These are phyloP conservation scores for Tagetes patula DNA, from an alignment of 129 eudicot genomes.

Conservation along the genomic window DNA sequence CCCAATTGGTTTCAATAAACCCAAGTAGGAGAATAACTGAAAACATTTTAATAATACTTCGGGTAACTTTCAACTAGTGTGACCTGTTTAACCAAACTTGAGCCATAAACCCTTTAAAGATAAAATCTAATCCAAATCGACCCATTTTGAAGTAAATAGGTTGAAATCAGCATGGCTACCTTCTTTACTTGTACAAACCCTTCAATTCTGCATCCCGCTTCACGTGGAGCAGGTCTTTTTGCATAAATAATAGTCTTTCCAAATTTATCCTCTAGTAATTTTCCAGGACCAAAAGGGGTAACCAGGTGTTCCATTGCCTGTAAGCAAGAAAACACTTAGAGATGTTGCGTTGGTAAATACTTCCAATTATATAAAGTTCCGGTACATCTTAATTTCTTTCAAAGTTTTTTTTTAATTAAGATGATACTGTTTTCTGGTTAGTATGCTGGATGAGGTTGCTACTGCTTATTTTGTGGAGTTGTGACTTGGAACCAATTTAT, in stretches of 20 bases:
- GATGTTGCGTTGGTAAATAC: background rate
- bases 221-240: constrained; percentile 60
- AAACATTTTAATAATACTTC: no score
- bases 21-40: background rate
- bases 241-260: constrained; percentile 21
- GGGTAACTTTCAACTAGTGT: background rate
- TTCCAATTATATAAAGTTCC: background rate
- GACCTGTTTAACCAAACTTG: background rate
- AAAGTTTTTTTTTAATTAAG: no score
- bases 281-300: constrained; percentile 37
- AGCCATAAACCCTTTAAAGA: background rate
- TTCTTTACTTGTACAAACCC: constrained; percentile 74
- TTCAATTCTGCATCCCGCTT: constrained; percentile 80
- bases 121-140: background rate
- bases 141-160: background rate
- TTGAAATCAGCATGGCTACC: constrained; percentile 25
- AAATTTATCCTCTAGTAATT: constrained; percentile 29
- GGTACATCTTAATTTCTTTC: no score
- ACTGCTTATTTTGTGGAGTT: no score
- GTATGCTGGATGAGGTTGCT: no score
- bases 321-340: background rate
- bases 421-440: no score
- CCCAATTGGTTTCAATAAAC: no score
- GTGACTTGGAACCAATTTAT: no score
- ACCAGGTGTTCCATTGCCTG: constrained; percentile 63